Percentiles rank a stretch among this genome's conserved stretches.
These are phyloP conservation scores for Bisporella sp. DNA, from an alignment of 2,329 filamentous ascomycete genomes.

Conservation along the genomic window DNA sequence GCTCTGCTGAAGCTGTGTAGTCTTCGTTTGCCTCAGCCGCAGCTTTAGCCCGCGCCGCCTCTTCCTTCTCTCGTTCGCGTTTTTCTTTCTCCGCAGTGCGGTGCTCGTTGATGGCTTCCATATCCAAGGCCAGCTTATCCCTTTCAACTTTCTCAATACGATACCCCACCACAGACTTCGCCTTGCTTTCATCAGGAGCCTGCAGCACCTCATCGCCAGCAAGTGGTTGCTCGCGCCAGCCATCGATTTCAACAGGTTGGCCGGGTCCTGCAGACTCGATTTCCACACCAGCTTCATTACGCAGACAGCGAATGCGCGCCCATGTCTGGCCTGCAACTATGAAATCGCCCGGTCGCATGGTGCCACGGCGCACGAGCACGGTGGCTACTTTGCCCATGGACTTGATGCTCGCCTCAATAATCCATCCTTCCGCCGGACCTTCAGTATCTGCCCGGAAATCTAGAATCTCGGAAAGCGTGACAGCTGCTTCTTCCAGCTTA, in stretches of 20 bases:
- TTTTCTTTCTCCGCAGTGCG: constrained; percentile 51
- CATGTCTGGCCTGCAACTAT: constrained; percentile 86
- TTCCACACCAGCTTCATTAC: constrained; percentile 74
- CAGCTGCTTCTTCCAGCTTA: constrained; percentile 83
- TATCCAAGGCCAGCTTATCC: constrained; percentile 56
- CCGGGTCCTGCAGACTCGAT: constrained; percentile 74
- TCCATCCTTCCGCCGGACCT: constrained; percentile 82
- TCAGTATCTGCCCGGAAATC: constrained; percentile 77
- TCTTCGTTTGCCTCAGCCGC: constrained; percentile 31
- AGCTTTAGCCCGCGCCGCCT: constrained; percentile 35
- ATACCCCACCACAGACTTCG: constrained; percentile 71
- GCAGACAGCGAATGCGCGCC: constrained; percentile 75
- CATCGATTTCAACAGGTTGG: constrained; percentile 84
- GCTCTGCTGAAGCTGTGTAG: constrained; percentile 18
- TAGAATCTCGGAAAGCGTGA: constrained; percentile 80
- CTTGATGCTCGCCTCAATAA: constrained; percentile 88
- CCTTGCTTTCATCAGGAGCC: constrained; percentile 69
- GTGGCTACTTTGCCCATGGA: constrained; percentile 79
- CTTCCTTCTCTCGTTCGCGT: constrained; percentile 52
- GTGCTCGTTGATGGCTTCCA: constrained; percentile 69
- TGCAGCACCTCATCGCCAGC: constrained; percentile 87
- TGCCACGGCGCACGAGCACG: constrained; percentile 81
- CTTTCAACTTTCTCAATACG: constrained; percentile 66
- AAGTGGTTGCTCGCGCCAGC: constrained; percentile 83
- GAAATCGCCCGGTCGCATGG: constrained; percentile 70